phyloP scores from a whole-genome alignment of 129 eudicot genomes.

The Oenanthe sinensis region DNA sequence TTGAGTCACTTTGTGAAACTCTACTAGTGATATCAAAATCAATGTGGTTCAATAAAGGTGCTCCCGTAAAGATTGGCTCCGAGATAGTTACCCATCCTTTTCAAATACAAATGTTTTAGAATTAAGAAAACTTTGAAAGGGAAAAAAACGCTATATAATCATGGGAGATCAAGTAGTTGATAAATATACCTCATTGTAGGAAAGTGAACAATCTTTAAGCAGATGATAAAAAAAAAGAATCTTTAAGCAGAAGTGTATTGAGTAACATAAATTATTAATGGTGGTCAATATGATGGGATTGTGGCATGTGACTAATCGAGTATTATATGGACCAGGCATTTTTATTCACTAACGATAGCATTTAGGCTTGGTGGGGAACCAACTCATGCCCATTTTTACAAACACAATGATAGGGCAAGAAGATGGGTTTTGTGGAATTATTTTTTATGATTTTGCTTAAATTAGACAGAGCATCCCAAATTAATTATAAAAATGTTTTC shows the following conservation, averaged over 20 bases:
- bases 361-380: conserved; percentile 7
- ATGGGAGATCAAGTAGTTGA: not conserved
- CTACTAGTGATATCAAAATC: not conserved
- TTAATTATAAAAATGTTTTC: too few species aligned
- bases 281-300: conserved; percentile 10
- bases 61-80: not conserved
- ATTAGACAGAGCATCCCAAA: too few species aligned
- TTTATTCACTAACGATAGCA: not conserved
- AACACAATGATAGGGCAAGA: not conserved
- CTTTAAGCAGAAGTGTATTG: not conserved
- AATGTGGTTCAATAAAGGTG: not conserved
- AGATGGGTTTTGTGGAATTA: not conserved
- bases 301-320: conserved; percentile 1
- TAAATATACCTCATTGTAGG: not conserved
- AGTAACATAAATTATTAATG: not conserved
- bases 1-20: too few species aligned
- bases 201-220: conserved; percentile 1
- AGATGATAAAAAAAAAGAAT: too few species aligned
- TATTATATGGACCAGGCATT: not conserved
- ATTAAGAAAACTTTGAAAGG: not conserved
- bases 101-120: not conserved
- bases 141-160: not conserved
- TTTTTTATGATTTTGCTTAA: not conserved
- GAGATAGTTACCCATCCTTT: not conserved
- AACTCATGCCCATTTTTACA: not conserved